Evolutionary conservation across 1,284 basidiomycete genomes (phyloP).

Genomic region (Sporisorium iseilematis-ciliati): DNA sequence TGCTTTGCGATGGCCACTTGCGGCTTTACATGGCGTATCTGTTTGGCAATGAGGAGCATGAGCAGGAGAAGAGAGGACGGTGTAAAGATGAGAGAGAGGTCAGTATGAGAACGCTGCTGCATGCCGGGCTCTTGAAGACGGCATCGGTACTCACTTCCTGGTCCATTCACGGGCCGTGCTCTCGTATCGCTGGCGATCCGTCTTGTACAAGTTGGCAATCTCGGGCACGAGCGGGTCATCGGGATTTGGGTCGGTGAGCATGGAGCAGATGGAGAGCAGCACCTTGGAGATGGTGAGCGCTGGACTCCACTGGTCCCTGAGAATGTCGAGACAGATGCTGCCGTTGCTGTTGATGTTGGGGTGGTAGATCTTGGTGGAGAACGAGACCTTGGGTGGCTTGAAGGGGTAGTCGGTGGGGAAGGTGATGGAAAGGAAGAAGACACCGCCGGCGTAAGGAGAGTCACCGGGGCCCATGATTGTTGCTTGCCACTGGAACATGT

Average conservation of each 20-base stretch:
- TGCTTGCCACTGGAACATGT: slow-evolving; percentile 71
- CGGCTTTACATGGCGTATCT: slow-evolving; percentile 53
- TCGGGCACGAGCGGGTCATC: slow-evolving; percentile 70
- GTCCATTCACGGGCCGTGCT: slow-evolving; percentile 70
- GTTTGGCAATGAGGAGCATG: not conserved
- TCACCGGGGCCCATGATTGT: slow-evolving; percentile 69
- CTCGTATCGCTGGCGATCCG: slow-evolving; percentile 68
- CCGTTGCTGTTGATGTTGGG: slow-evolving; percentile 98
- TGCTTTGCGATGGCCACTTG: slow-evolving; percentile 18
- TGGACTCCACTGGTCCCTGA: slow-evolving; percentile 83
- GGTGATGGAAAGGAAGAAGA: slow-evolving; percentile 74
- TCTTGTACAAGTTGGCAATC: slow-evolving; percentile 69
- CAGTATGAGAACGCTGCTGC: not conserved
- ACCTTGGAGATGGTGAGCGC: slow-evolving; percentile 96
- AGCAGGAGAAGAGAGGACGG: too few species aligned
- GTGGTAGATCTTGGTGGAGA: slow-evolving; percentile 93
- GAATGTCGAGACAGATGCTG: slow-evolving; percentile 96
- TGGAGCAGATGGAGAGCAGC: slow-evolving; percentile 68
- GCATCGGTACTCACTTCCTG: slow-evolving; percentile 59
- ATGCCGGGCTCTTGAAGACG: not conserved
- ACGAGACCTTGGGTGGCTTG: slow-evolving; percentile 95
- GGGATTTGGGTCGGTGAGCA: slow-evolving; percentile 70
- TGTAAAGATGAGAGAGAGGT: not conserved
- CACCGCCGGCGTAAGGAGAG: slow-evolving; percentile 67
- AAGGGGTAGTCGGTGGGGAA: slow-evolving; percentile 74